These are phyloP conservation scores for Pythium sukuiense DNA, from an alignment of 352 stramenopile genomes.

Conservation along the genomic window DNA sequence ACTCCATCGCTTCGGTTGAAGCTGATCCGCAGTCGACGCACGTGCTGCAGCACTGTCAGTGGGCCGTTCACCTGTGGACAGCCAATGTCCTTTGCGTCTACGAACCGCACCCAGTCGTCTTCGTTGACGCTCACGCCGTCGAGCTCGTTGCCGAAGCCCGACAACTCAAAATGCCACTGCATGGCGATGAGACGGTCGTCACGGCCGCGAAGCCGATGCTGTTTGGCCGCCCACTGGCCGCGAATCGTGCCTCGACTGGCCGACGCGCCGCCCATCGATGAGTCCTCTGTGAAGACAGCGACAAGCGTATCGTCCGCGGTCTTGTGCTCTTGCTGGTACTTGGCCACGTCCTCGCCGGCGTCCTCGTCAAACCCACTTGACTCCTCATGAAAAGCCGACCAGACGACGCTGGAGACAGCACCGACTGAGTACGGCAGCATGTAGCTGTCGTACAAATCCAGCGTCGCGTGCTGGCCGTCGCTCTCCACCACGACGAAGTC, in stretches of 20 bases:
- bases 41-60: slow-evolving; percentile 17
- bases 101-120: slow-evolving; percentile 15
- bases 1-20: not conserved
- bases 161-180: not conserved
- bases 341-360: not conserved
- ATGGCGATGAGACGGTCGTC: not conserved
- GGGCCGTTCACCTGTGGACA: slow-evolving; percentile 8
- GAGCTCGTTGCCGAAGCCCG: slow-evolving; percentile 15
- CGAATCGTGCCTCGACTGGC: slow-evolving; percentile 3
- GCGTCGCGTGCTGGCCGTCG: not conserved
- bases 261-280: not conserved
- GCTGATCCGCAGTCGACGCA: slow-evolving; percentile 9
- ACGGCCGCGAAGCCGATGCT: not conserved
- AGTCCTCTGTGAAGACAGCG: not conserved
- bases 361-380: not conserved
- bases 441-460: not conserved
- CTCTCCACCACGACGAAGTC: not conserved
- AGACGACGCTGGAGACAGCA: not conserved
- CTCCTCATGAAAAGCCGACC: not conserved
- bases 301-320: not conserved
- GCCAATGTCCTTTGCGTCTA: slow-evolving; percentile 1
- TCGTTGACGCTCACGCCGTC: slow-evolving; percentile 3
- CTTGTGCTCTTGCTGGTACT: not conserved
- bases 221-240: slow-evolving; percentile 9
- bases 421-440: not conserved